phyloP scores from a whole-genome alignment of 2,329 filamentous ascomycete species.

The Colletotrichum gigasporum region DNA sequence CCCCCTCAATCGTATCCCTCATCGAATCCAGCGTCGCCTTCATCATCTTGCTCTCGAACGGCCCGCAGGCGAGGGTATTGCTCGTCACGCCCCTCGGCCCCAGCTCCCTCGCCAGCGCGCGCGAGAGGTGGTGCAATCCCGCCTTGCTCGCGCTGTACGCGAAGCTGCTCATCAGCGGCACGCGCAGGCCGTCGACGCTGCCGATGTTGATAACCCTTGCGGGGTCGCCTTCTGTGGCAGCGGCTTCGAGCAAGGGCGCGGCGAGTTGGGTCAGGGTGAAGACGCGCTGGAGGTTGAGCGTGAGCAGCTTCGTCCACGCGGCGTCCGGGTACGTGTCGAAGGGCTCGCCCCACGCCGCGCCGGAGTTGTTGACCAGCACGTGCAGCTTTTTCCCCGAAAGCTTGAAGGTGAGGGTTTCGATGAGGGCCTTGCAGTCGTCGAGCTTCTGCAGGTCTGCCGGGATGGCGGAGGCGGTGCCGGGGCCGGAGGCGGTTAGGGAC shows the following conservation, averaged over 20 bases:
- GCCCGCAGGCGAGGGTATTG: slow-evolving; percentile 78
- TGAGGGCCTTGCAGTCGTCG: slow-evolving; percentile 63
- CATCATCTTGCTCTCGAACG: slow-evolving; percentile 78
- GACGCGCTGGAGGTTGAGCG: slow-evolving; percentile 74
- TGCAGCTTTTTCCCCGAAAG: slow-evolving; percentile 62
- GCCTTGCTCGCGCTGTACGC: slow-evolving; percentile 71
- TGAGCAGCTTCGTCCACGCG: slow-evolving; percentile 68
- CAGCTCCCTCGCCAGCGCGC: slow-evolving; percentile 68
- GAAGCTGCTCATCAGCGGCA: slow-evolving; percentile 67
- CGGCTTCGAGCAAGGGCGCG: slow-evolving; percentile 63
- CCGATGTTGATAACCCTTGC: slow-evolving; percentile 73
- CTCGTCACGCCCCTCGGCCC: slow-evolving; percentile 68
- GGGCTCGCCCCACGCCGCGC: slow-evolving; percentile 70
- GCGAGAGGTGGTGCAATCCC: slow-evolving; percentile 69
- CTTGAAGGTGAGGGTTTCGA: slow-evolving; percentile 57
- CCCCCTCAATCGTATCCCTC: slow-evolving; percentile 62
- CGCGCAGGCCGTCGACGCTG: slow-evolving; percentile 68
- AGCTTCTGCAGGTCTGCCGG: slow-evolving; percentile 72
- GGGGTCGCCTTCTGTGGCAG: slow-evolving; percentile 49
- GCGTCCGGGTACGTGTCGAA: slow-evolving; percentile 67
- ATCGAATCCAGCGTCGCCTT: slow-evolving; percentile 65
- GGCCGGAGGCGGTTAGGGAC: slow-evolving; percentile 63
- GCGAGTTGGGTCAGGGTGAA: slow-evolving; percentile 73
- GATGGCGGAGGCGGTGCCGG: slow-evolving; percentile 63
- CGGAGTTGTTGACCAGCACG: slow-evolving; percentile 73